Evolutionary conservation across 768 basidiomycete species (phyloP), one percentile per base, ranked within the genome.

Genomic region (Boletus patriciae): DNA sequence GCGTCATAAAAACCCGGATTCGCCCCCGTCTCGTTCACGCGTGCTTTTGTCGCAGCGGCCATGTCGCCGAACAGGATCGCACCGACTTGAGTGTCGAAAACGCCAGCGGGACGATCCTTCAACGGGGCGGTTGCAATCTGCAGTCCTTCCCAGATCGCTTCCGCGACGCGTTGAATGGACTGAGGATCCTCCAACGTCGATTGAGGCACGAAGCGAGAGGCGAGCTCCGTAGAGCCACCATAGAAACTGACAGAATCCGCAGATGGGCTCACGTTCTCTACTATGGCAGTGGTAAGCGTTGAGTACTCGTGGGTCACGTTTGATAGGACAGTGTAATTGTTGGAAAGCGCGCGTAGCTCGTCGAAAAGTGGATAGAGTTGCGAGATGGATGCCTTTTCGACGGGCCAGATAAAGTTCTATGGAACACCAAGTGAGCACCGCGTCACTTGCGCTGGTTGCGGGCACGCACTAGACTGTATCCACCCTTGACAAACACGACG

Each of bases 1-100:
- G 62, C 62, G 11, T 54, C 43, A 21, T 66, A 66, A 6, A 63
- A 49, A 23, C 54, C 61, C 13, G 65, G 65, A 36, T 66, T 66
- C 1, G 61, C 64, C 2, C 54, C 64, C 1, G 64, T 61, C 36
- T 55, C 58, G n/a, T 66, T 58, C 9, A 46, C 52, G 25, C 21
- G 58, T 6, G 50, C 47, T 6, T 37, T 51, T 15, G 49, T 60
- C 18, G 43, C 55, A 46, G 55, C 50, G 3, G 64, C 34, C 60
- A 66, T 54, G 27, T 54, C 49, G 4, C 57, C 64, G n/a, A 60
- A 62, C 18, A 66, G 16, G 19, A 52, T 36, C 1, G 38, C 48
- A 6, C 41, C 27, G 2, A 29, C 19, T 18, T 48, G 46, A 3
- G 19, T 21, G 1, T 46, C 21, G 29, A 52, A 51, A 0, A 52